Evolutionary conservation across 208 protist genomes (phyloP).

Genomic region (Borovskyia barvae): DNA sequence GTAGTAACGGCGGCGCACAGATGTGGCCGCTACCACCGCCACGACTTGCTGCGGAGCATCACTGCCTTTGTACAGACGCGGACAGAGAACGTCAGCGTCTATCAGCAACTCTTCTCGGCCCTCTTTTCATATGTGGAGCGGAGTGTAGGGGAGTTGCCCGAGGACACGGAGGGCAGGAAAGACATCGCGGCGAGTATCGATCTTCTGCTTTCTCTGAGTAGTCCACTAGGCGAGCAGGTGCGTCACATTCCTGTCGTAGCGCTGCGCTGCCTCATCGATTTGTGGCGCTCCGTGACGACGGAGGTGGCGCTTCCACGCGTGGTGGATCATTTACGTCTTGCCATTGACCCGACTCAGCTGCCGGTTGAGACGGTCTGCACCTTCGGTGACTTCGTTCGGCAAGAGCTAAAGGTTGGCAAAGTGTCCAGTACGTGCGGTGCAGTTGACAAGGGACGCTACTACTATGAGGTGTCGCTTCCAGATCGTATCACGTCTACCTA

Average conservation of each 20-base stretch:
- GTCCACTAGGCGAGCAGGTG: constrained; percentile 33
- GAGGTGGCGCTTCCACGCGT: constrained; percentile 51
- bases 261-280: constrained; percentile 80
- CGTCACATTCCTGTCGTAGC: constrained; percentile 63
- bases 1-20: constrained; percentile 79
- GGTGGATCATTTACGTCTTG: constrained; percentile 52
- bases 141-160: constrained; percentile 28
- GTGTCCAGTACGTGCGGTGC: constrained; percentile 62
- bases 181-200: constrained; percentile 83
- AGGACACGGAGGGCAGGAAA: constrained; percentile 44
- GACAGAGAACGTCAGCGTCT: constrained; percentile 23
- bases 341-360: constrained; percentile 5
- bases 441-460: constrained; percentile 51
- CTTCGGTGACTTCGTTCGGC: constrained; percentile 76
- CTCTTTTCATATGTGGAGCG: constrained; percentile 75
- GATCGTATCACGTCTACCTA: constrained; percentile 68
- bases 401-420: constrained; percentile 85
- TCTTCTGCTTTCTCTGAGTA: constrained; percentile 56
- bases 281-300: constrained; percentile 55
- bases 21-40: constrained; percentile 64
- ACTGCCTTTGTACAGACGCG: constrained; percentile 55
- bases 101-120: constrained; percentile 64
- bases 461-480: constrained; percentile 85
- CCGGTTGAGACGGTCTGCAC: constrained; percentile 54
- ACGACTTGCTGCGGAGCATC: constrained; percentile 66